Percentiles rank a stretch among this genome's conserved stretches.
These are phyloP conservation scores for Lycium barbarum DNA, from an alignment of 257 asterid species.

Conservation along the genomic window DNA sequence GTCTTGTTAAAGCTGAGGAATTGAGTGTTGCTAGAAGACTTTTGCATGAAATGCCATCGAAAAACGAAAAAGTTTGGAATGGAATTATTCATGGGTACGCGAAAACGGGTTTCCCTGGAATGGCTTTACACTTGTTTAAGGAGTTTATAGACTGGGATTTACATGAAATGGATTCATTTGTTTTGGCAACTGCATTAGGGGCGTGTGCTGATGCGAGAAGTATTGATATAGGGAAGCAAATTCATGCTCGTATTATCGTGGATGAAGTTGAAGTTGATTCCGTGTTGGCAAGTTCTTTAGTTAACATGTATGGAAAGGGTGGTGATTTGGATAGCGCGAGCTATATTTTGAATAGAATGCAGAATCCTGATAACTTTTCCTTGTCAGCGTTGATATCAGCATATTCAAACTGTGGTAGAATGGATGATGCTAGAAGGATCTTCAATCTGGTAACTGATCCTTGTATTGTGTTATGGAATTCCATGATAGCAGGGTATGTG, in stretches of 20 bases:
- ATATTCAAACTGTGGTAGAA: conserved; percentile 63
- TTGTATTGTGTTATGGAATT: conserved; percentile 72
- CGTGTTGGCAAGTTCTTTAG: conserved; percentile 71
- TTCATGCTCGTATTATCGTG: conserved; percentile 65
- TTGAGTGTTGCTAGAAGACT: conserved; percentile 54
- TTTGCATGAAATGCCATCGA: conserved; percentile 69
- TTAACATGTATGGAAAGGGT: conserved; percentile 81
- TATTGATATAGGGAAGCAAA: conserved; percentile 74
- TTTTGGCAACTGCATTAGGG: conserved; percentile 63
- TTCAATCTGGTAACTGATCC: conserved; percentile 54
- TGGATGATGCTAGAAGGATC: conserved; percentile 65
- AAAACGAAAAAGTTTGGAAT: conserved; percentile 69
- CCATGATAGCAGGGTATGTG: conserved; percentile 69
- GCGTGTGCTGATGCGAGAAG: conserved; percentile 64
- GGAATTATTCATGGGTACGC: conserved; percentile 76
- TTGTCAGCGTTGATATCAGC: conserved; percentile 75
- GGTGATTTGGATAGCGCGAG: conserved; percentile 66
- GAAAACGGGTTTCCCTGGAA: conserved; percentile 49
- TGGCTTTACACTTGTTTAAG: conserved; percentile 60
- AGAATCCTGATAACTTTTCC: conserved; percentile 68
- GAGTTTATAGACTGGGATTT: conserved; percentile 52
- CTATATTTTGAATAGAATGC: conserved; percentile 46
- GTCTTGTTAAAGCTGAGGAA: conserved; percentile 57
- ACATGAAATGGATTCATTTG: conserved; percentile 49
- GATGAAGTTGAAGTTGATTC: conserved; percentile 63